Conservation (phyloP, 345 rosid genomes). For the Populus davidiana region DNA sequence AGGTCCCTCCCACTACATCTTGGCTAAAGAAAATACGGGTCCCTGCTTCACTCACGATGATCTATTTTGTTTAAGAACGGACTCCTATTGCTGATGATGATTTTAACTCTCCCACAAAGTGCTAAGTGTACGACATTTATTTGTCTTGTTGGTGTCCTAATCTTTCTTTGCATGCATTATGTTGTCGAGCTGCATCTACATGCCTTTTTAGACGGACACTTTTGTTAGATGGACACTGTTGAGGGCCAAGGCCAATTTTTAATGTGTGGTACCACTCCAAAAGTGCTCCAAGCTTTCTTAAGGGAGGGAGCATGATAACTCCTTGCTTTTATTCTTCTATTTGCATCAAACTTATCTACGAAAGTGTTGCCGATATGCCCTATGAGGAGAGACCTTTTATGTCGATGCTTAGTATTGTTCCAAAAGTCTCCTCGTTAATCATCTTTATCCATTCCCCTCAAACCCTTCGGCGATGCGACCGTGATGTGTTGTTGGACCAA, state of each 20-base stretch:
- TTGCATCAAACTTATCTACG: not conserved
- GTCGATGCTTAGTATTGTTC: not conserved
- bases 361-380: not conserved
- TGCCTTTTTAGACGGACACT: constrained; percentile 18
- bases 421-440: constrained; percentile 6
- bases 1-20: constrained; percentile 14
- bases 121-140: not conserved
- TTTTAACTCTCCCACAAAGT: constrained; percentile 2
- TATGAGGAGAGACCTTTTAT: not conserved
- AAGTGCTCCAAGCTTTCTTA: not conserved
- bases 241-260: not conserved
- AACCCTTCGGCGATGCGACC: not conserved
- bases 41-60: not conserved
- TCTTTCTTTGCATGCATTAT: constrained; percentile 38
- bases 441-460: not conserved
- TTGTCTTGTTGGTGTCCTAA: constrained; percentile 13
- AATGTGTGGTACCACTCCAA: not conserved
- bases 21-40: not conserved
- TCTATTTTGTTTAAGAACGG: not conserved
- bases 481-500: not conserved
- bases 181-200: constrained; percentile 27
- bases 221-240: constrained; percentile 17
- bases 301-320: not conserved
- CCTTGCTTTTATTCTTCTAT: not conserved
- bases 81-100: not conserved